Evolutionary conservation across 768 basidiomycete species (phyloP), one percentile per base, ranked within the genome.

Genomic region (Panaeolus papilionaceus): DNA sequence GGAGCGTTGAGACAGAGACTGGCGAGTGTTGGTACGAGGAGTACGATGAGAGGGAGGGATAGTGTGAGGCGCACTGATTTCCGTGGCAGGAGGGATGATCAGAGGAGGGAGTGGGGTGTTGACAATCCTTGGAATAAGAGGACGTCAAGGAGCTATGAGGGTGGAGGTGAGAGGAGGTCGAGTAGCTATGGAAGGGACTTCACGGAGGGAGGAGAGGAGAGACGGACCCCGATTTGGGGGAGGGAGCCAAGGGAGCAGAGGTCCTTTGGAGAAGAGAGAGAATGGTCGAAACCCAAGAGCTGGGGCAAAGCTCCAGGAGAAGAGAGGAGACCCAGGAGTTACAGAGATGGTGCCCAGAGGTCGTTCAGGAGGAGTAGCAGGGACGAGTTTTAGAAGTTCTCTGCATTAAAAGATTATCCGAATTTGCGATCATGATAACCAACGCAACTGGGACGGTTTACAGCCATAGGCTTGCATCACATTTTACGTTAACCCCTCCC

Each of bases 61-160:
- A 28, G 28, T 7, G 33, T 28, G 12, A 58, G 54, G 20, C 54
- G 54, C 28, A 58, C 54, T 2, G 54, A 58, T n/a, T 58, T 58
- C 33, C 33, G 28, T 37, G 54, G 54, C 7, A 58, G 54, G 54
- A 33, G 54, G 14, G 54, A 58, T 33, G 54, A 58, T 18, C 54
- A 58, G 33, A 58, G 54, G 54, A 58, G 16, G 20, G 54, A 58
- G 54, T 58, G 54, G 54, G 54, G 54, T 23, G 54, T 58, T 37
- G 26, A 28, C 12, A 58, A 58, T 16, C 54, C 54, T 18, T 58
- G 54, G 54, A 58, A 58, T 14, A 58, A 58, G 18, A 51, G 47
- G 33, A 0, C 54, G 0, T 23, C 54, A 9, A 28, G 28, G 26
- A 58, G n/a, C 28, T 37, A 11, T 58, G 54, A 58, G 16, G 54